Evolutionary conservation across 352 stramenopile genomes (phyloP).

Genomic region (Globisporangium polare): DNA sequence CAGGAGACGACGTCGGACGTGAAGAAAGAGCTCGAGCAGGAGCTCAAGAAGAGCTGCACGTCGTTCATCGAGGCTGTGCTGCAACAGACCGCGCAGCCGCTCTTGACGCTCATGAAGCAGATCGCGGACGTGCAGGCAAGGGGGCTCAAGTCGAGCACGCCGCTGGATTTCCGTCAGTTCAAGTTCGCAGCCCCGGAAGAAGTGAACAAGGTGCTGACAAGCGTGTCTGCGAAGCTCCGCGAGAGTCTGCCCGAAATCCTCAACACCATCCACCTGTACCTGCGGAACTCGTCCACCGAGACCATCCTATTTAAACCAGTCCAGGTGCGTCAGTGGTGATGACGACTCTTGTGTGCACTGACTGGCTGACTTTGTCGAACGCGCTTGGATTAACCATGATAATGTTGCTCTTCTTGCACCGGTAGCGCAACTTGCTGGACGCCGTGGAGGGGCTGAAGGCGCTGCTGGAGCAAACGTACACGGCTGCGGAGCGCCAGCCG

Average conservation of each 20-base stretch:
- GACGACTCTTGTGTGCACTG: not conserved
- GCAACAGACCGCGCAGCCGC: slow-evolving; percentile 47
- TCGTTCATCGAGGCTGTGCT: slow-evolving; percentile 74
- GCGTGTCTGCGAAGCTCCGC: slow-evolving; percentile 38
- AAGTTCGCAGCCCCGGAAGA: slow-evolving; percentile 34
- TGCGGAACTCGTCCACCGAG: slow-evolving; percentile 78
- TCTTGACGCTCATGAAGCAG: slow-evolving; percentile 66
- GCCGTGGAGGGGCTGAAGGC: slow-evolving; percentile 56
- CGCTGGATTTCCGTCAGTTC: slow-evolving; percentile 40
- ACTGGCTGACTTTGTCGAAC: no score
- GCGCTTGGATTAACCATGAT: not conserved
- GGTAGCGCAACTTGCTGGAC: slow-evolving; percentile 62
- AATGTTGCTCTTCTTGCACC: slow-evolving; percentile 4
- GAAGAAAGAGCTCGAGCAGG: slow-evolving; percentile 74
- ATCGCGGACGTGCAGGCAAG: slow-evolving; percentile 44
- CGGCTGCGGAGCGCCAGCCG: slow-evolving; percentile 34
- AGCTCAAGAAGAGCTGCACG: slow-evolving; percentile 80
- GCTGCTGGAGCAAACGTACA: slow-evolving; percentile 61
- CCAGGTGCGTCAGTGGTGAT: slow-evolving; percentile 37
- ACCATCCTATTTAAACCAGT: slow-evolving; percentile 82
- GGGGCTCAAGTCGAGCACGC: slow-evolving; percentile 23
- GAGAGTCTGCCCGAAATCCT: slow-evolving; percentile 36
- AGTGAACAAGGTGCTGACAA: slow-evolving; percentile 43
- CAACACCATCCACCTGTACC: slow-evolving; percentile 65
- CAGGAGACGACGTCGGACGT: slow-evolving; percentile 76